A percentile compares a stretch with the other conserved stretches of the same genome.
These are phyloP conservation scores for Cladobotryum mycophilum DNA, from an alignment of 2,329 filamentous ascomycete genomes.

Conservation along the genomic window DNA sequence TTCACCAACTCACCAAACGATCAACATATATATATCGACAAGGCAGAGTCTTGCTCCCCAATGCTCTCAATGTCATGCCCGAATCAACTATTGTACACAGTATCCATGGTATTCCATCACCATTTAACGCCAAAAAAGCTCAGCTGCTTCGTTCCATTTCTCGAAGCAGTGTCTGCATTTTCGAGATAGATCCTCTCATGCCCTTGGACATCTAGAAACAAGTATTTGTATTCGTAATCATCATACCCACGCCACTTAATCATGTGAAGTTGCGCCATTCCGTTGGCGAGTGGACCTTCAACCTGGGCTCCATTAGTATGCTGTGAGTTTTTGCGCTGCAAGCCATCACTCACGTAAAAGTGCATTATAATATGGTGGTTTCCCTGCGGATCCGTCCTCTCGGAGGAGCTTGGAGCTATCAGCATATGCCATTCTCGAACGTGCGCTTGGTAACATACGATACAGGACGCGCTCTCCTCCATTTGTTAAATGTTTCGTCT, in stretches of 20 bases:
- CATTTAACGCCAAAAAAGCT: constrained; percentile 60
- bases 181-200: constrained; percentile 60
- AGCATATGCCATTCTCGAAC: constrained; percentile 16
- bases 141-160: constrained; percentile 35
- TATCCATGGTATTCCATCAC: constrained; percentile 20
- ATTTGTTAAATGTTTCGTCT: constrained; percentile 74
- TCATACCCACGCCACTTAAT: constrained; percentile 56
- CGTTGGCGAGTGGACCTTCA: constrained; percentile 67
- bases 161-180: constrained; percentile 44
- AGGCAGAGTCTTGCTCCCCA: too few species aligned
- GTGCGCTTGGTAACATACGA: constrained; percentile 34
- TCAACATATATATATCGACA: too few species aligned
- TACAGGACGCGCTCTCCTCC: constrained; percentile 62
- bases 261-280: constrained; percentile 73
- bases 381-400: constrained; percentile 65
- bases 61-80: too few species aligned
- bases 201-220: constrained; percentile 75
- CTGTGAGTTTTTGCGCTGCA: constrained; percentile 10
- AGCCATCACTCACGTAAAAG: constrained; percentile 59
- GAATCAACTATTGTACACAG: too few species aligned
- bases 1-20: too few species aligned
- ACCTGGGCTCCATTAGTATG: constrained; percentile 43
- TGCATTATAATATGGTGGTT: constrained; percentile 78
- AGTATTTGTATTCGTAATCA: constrained; percentile 71
- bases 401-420: constrained; percentile 48